phyloP scores from a whole-genome alignment of 306 rosid species.

The Castanea mollissima region DNA sequence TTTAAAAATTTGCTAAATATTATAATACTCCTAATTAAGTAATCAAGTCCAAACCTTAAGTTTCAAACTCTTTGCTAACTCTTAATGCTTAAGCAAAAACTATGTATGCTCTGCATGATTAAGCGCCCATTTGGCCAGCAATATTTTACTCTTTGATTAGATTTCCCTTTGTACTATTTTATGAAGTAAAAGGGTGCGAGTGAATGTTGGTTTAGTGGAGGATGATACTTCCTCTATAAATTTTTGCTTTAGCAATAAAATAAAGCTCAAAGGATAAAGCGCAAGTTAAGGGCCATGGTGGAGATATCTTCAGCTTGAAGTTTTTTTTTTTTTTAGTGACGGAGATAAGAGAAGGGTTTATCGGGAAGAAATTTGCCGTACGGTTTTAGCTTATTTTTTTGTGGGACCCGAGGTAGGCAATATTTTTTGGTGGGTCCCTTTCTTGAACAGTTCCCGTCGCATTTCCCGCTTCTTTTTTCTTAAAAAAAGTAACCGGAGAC shows the following conservation, averaged over 20 bases:
- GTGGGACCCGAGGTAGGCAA: slow-evolving; percentile 13
- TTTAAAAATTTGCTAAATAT: no score
- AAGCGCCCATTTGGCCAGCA: no score
- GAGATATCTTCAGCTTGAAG: slow-evolving; percentile 25
- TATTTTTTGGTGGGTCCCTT: not conserved
- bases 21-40: no score
- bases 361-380: not conserved
- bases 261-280: not conserved
- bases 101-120: no score
- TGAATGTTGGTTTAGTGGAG: not conserved
- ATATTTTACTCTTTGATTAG: no score
- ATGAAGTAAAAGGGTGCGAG: no score
- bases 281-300: not conserved
- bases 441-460: not conserved
- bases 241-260: not conserved
- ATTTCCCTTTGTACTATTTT: no score
- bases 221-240: not conserved
- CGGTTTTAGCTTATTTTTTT: not conserved
- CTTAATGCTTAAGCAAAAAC: no score
- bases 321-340: not conserved
- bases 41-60: no score
- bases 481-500: not conserved
- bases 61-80: no score
- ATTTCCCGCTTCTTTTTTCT: not conserved
- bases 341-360: not conserved